Percentiles rank a stretch among this genome's conserved stretches.
phyloP scores from a whole-genome alignment of 2,329 filamentous ascomycete genomes.

The Coniella vitis region DNA sequence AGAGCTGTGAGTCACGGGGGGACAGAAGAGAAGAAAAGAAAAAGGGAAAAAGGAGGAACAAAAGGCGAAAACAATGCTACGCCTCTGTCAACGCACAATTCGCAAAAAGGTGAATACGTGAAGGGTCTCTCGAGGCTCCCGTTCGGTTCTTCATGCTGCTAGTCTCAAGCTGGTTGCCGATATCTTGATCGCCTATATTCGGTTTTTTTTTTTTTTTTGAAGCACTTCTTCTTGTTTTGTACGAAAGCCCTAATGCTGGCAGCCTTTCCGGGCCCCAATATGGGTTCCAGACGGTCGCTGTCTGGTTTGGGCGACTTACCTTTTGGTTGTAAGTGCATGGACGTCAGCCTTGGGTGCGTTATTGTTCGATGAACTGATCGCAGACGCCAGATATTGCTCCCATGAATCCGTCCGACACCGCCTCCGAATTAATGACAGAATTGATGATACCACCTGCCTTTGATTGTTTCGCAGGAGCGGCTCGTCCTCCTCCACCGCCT shows the following conservation, averaged over 20 bases:
- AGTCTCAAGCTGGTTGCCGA: too few species aligned
- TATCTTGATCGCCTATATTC: background rate
- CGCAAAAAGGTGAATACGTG: too few species aligned
- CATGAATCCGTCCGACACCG: background rate
- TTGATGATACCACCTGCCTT: background rate
- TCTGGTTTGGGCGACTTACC: constrained; percentile 46
- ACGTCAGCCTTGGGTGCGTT: background rate
- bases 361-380: constrained; percentile 18
- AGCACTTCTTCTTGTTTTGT: background rate
- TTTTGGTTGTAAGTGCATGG: constrained; percentile 57
- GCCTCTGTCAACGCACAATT: too few species aligned
- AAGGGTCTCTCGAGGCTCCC: too few species aligned
- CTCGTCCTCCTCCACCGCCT: background rate
- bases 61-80: too few species aligned
- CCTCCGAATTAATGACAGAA: background rate
- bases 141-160: too few species aligned
- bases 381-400: constrained; percentile 31
- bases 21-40: too few species aligned
- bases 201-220: background rate
- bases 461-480: background rate
- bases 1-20: too few species aligned
- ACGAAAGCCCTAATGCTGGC: constrained; percentile 48
- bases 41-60: too few species aligned
- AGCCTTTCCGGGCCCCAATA: constrained; percentile 45
- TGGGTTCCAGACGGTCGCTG: constrained; percentile 50